Conservation (phyloP, 495 filamentous ascomycete genomes). For the Aspergillus baeticus region DNA sequence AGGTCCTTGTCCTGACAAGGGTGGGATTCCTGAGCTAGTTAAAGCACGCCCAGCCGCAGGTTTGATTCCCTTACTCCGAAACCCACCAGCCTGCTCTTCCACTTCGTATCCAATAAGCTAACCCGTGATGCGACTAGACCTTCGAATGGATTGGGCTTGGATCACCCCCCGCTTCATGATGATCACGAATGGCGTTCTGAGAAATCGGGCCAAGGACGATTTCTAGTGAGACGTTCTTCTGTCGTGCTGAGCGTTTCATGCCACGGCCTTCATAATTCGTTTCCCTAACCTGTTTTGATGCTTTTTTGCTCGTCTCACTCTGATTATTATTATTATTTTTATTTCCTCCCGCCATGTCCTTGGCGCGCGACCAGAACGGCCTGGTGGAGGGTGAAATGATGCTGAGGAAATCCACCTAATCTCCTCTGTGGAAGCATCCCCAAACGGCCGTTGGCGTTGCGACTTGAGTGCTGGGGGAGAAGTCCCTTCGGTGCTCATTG, state of each 20-base stretch:
- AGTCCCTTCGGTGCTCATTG: slow-evolving; percentile 12
- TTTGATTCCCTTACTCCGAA: slow-evolving; percentile 25
- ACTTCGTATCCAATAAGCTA: slow-evolving; percentile 27
- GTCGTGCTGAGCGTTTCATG: slow-evolving; percentile 21
- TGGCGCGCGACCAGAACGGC: slow-evolving; percentile 22
- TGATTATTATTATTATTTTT: slow-evolving; percentile 14
- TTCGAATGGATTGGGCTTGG: slow-evolving; percentile 24
- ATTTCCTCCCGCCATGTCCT: slow-evolving; percentile 20
- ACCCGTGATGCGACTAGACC: slow-evolving; percentile 21
- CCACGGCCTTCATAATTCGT: slow-evolving; percentile 2
- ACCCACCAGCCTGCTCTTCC: slow-evolving; percentile 16
- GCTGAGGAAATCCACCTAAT: slow-evolving; percentile 9
- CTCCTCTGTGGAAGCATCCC: background rate
- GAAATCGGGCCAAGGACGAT: slow-evolving; percentile 12
- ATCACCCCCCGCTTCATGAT: slow-evolving; percentile 25
- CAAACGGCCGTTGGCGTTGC: background rate
- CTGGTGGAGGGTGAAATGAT: slow-evolving; percentile 14
- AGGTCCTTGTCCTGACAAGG: slow-evolving; percentile 23
- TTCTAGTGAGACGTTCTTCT: slow-evolving; percentile 15
- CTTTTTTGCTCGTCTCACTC: background rate
- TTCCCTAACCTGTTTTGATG: slow-evolving; percentile 3
- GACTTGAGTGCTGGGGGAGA: background rate
- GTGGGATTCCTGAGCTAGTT: slow-evolving; percentile 24
- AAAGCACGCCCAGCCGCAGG: slow-evolving; percentile 20
- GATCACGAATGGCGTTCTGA: slow-evolving; percentile 22